Evolutionary conservation across 169 alveolate species (phyloP), one percentile per base, ranked within the genome.

Genomic region (Perkinsus chesapeaki): DNA sequence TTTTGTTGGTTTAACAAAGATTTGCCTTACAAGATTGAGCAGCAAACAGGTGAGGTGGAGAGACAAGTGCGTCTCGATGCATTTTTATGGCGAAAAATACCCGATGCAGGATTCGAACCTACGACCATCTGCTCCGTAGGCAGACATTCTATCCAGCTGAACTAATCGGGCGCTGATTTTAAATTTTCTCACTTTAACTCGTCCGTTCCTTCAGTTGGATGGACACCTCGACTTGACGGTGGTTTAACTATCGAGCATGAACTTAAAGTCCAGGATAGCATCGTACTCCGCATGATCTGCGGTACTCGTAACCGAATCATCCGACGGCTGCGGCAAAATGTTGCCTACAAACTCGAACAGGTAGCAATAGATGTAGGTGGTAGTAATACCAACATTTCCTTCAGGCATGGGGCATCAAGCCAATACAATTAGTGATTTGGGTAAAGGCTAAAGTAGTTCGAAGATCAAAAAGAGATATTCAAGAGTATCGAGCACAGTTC

Each of bases 1-100:
- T 95, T 94, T 95, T 96, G 97, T 73, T 96, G 97, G 97, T 96
- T 96, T 95, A 96, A 95, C 95, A 95, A 95, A 94, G 97, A 96
- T 60, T 95, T 95, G 73, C 97, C 97, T n/a, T 96, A 96, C 92
- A 95, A 93, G 92, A 93, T 96, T 9, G 95, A 94, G 48, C 97
- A 96, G 73, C 94, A 95, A 91, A 94, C 95, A 91, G 93, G 96
- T 73, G 96, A 60, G 82, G 27, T 34, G 27, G 37, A 34, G 3
- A 16, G 60, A 34, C 27, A 60, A 3, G 82, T 20, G 12, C 82
- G 82, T 1, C 27, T 60, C 7, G 37, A 0, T 23, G 31, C 3
- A 12, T 60, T 1, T 43, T 5, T 43, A 12, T 60, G 3, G 7
- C 23, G 82, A 60, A 60, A 60, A 60, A 60, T 60, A 60, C 82